phyloP scores from a whole-genome alignment of 169 alveolate genomes.

The Eimeria maxima region DNA sequence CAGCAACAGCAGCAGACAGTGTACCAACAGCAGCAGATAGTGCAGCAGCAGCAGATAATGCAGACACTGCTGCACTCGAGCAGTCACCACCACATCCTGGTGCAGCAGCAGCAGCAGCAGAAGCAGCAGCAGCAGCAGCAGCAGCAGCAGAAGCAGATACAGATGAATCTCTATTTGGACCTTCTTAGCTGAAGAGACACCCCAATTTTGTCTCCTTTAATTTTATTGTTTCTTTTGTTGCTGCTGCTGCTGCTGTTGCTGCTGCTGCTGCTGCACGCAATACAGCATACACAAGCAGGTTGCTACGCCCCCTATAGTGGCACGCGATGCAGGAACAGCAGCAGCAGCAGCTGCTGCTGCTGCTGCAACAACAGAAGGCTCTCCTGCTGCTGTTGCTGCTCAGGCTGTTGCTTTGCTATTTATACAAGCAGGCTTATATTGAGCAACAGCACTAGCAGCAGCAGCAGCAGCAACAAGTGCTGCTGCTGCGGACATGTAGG shows the following conservation, averaged over 20 bases:
- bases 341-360: conserved; percentile 26
- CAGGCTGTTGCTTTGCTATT: not conserved
- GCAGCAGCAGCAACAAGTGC: not conserved
- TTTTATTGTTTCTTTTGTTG: not conserved
- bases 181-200: not conserved
- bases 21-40: not conserved
- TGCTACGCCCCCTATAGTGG: not conserved
- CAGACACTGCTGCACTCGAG: not conserved
- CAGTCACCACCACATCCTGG: not conserved
- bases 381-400: not conserved
- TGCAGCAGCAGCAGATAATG: conserved; percentile 14
- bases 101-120: conserved; percentile 42
- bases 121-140: conserved; percentile 41
- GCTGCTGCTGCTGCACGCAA: not conserved
- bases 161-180: conserved; percentile 2
- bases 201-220: not conserved
- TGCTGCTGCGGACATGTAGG: not conserved
- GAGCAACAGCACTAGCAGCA: not conserved
- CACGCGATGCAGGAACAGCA: not conserved
- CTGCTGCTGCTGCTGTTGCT: conserved; percentile 25
- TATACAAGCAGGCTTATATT: not conserved
- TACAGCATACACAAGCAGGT: not conserved
- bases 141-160: not conserved
- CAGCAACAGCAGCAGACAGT: conserved; percentile 2
- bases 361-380: not conserved